Evolutionary conservation across 2,329 filamentous ascomycete genomes (phyloP).

Genomic region (Aspergillus sclerotialis): DNA sequence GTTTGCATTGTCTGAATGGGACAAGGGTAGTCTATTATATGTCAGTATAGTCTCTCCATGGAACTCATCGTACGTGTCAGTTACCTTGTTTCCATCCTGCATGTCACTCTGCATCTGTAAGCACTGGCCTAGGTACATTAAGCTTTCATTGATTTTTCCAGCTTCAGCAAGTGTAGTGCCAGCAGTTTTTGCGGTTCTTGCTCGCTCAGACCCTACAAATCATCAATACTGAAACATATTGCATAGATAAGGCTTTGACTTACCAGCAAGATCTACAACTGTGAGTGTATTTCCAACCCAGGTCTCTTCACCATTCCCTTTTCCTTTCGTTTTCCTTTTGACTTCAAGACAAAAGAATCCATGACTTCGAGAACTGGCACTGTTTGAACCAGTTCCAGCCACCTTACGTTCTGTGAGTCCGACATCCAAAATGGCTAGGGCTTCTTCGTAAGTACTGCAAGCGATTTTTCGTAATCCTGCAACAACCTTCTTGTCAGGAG

Average conservation of each 20-base stretch:
- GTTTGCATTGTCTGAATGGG: constrained; percentile 75
- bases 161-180: constrained; percentile 89
- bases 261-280: constrained; percentile 82
- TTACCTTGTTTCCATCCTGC: constrained; percentile 65
- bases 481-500: constrained; percentile 87
- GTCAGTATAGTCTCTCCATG: constrained; percentile 7
- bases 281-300: constrained; percentile 78
- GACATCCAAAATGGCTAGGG: constrained; percentile 81
- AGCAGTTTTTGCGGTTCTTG: constrained; percentile 86
- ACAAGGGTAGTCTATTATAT: constrained; percentile 58
- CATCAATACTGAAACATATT: constrained; percentile 12
- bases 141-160: constrained; percentile 94
- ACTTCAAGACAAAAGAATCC: constrained; percentile 95
- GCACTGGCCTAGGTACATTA: constrained; percentile 98
- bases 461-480: constrained; percentile 86
- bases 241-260: no score
- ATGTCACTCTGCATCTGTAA: constrained; percentile 88
- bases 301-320: constrained; percentile 46
- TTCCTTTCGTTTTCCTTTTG: constrained; percentile 61
- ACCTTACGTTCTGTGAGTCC: constrained; percentile 81
- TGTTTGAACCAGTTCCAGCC: constrained; percentile 87
- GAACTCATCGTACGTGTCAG: constrained; percentile 6
- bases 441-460: constrained; percentile 74
- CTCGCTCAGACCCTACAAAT: constrained; percentile 67
- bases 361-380: constrained; percentile 83